These are phyloP conservation scores for Isoetes engelmannii DNA, from an alignment of 83 land plant species.

Conservation along the genomic window DNA sequence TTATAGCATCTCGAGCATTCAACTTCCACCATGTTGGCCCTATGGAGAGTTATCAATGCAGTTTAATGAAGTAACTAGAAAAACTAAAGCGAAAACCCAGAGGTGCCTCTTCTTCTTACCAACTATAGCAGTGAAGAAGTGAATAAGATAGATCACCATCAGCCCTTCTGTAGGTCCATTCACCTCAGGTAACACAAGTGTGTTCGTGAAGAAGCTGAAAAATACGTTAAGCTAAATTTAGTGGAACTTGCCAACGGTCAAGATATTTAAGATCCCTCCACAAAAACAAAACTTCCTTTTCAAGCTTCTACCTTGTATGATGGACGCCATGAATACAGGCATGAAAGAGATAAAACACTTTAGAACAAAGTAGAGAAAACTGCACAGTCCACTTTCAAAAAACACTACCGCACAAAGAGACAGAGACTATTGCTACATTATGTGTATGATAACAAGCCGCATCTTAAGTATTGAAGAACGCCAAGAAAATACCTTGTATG, in stretches of 20 bases:
- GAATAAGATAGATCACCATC: conserved; percentile 75
- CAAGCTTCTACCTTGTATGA: background rate
- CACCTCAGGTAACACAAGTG: conserved; percentile 80
- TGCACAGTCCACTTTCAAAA: background rate
- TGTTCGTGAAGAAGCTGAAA: conserved; percentile 92
- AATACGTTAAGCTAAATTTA: background rate
- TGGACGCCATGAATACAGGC: background rate
- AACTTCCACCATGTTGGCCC: conserved; percentile 27
- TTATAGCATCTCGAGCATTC: conserved; percentile 24
- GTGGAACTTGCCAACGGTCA: background rate
- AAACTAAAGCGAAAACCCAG: too few species aligned
- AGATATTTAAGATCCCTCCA: background rate
- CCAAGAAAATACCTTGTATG: background rate
- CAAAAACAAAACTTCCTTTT: background rate
- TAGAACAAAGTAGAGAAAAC: background rate
- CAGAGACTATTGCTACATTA: conserved; percentile 2
- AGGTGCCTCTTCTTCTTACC: conserved; percentile 36
- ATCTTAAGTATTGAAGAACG: background rate
- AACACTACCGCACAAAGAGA: background rate
- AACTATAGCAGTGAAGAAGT: conserved; percentile 71
- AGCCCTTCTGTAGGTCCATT: conserved; percentile 99
- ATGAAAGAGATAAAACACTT: background rate
- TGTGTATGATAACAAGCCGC: background rate
- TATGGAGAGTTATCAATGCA: conserved; percentile 5
- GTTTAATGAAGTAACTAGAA: background rate